Evolutionary conservation across 2,329 filamentous ascomycete species (phyloP).

Genomic region (Thelonectria rubi): DNA sequence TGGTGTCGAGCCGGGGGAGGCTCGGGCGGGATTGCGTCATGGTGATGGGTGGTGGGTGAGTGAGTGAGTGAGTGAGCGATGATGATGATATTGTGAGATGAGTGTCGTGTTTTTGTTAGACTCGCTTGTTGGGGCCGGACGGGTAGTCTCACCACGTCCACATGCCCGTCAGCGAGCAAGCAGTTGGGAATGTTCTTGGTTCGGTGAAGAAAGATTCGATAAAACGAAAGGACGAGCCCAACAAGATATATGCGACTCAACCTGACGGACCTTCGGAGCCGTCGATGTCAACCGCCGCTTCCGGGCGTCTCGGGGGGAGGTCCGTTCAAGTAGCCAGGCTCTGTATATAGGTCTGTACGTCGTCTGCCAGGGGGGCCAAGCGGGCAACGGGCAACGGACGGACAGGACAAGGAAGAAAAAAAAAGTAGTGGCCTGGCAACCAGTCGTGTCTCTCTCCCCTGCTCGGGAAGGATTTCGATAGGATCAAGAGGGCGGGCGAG

Average conservation of each 20-base stretch:
- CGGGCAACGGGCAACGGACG: too few species aligned
- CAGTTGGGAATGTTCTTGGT: not conserved
- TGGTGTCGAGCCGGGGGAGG: constrained; percentile 39
- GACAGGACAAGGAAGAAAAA: too few species aligned
- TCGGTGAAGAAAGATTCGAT: too few species aligned
- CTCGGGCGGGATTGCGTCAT: constrained; percentile 18
- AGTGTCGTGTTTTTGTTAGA: too few species aligned
- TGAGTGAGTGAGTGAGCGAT: too few species aligned
- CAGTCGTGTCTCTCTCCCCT: not conserved
- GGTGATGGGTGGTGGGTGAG: too few species aligned
- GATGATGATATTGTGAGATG: not conserved
- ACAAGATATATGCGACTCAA: not conserved
- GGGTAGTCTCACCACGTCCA: not conserved
- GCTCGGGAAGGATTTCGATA: not conserved
- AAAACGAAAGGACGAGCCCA: not conserved
- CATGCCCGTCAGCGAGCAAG: not conserved
- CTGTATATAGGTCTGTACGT: too few species aligned
- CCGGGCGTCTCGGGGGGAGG: constrained; percentile 20
- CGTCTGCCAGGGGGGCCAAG: too few species aligned
- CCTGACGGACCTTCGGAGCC: constrained; percentile 7
- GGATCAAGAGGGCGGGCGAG: not conserved
- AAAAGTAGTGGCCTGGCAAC: not conserved
- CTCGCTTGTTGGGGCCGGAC: too few species aligned
- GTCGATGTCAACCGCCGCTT: constrained; percentile 8
- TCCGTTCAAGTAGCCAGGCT: constrained; percentile 14